phyloP scores from a whole-genome alignment of 192 early-diverging fungal species.

The Pilaira anomala region DNA sequence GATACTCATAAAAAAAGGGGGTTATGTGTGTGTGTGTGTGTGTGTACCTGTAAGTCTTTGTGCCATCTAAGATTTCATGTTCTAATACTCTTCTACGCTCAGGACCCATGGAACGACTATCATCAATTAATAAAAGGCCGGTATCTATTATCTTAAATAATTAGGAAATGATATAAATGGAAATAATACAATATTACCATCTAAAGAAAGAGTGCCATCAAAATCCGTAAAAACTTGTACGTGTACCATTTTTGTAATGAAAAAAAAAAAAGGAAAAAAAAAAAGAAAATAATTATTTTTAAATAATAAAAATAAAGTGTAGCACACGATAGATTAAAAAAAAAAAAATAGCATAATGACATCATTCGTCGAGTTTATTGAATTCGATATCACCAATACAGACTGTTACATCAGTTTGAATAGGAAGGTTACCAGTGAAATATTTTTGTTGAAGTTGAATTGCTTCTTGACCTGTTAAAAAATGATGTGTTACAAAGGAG shows the following conservation, averaged over 20 bases:
- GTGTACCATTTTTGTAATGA: conserved; percentile 19
- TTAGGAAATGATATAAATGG: not conserved
- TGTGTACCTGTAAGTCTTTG: conserved; percentile 44
- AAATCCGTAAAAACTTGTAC: conserved; percentile 56
- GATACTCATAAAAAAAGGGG: not conserved
- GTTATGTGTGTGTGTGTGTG: not conserved
- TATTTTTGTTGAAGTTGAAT: not conserved
- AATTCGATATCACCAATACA: conserved; percentile 1
- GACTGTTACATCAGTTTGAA: not conserved
- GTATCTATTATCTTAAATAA: conserved; percentile 47
- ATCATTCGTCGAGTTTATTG: not conserved
- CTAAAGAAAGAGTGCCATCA: conserved; percentile 50
- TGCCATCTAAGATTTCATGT: conserved; percentile 36
- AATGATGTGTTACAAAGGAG: conserved; percentile 6
- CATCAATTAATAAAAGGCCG: conserved; percentile 48
- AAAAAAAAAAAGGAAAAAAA: not conserved
- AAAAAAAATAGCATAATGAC: not conserved
- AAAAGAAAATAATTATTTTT: not conserved
- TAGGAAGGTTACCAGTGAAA: not conserved
- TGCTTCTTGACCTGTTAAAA: not conserved
- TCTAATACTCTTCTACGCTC: conserved; percentile 41
- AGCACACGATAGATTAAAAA: not conserved
- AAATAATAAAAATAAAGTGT: not conserved
- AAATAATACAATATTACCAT: conserved; percentile 29
- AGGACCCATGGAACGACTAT: conserved; percentile 39